Base-by-base conservation (phyloP, 805 yeast genomes). In the Ogataea trehaloabstinens region DNA sequence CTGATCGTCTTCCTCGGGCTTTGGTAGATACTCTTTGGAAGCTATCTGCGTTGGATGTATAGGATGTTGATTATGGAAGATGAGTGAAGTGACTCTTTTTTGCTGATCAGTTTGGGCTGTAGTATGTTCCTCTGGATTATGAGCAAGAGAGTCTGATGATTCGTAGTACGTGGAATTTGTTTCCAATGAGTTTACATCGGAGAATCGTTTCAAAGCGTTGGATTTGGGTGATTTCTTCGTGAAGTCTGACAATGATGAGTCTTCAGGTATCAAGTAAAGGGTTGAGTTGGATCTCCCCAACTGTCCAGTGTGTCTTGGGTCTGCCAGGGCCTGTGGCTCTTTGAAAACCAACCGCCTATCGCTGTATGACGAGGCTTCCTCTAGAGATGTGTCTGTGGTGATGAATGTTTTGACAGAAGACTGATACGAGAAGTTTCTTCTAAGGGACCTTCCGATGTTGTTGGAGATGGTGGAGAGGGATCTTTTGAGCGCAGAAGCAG, bases 1-100 rank as follows among this genome's bases (percentile, higher is more conserved):
- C 11, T 70, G 61, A 16, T 70, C 68, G 25, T 66, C 71, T 18
- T 60, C 67, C 35, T 64, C 67, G 19, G 28, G 48, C 48, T 56
- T 29, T 34, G 53, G 42, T 29, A 37, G 38, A 31, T 34, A 29
- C 42, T 49, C 25, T 52, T 58, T 33, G 41, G 53, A 32, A 35
- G 52, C 22, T 45, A 52, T 24, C 33, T 34, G 45, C 16, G 41
- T 35, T 15, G 49, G 38, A 20, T 34, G 17, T 27, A 41, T 39
- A 5, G 35, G 37, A 19, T 27, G 31, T 5, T 34, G 40, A 33
- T 42, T 38, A 41, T 47, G 45, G 43, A 41, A 41, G 10, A 44
- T 37, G 19, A 41, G 30, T 13, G 52, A 47, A 16, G 49, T 41
- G 29, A 40, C 30, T 31, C 55, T 31, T 19, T 38, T 39, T 15